These are phyloP conservation scores for Cladosporium oxysporum DNA, from an alignment of 2,329 filamentous ascomycete genomes.

Conservation along the genomic window DNA sequence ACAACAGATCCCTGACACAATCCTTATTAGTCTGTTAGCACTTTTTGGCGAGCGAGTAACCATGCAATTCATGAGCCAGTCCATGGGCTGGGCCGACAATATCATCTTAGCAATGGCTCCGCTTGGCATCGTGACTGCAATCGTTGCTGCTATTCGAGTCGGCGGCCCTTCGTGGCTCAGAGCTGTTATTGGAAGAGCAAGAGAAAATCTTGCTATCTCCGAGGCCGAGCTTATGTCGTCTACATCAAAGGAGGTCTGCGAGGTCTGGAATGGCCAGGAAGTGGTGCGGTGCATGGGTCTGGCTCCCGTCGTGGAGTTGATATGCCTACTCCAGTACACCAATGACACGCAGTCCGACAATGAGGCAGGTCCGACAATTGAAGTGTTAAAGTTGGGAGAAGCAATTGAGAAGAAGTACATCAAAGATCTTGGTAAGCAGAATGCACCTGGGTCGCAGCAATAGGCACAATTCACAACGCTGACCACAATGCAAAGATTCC, in stretches of 20 bases:
- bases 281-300: neutral
- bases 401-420: neutral
- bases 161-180: neutral
- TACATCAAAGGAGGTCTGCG: neutral
- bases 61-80: neutral
- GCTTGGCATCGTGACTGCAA: neutral
- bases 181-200: neutral
- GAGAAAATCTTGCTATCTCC: neutral
- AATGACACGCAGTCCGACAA: neutral
- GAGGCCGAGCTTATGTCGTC: neutral
- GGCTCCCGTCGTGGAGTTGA: neutral
- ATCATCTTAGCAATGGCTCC: neutral
- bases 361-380: neutral
- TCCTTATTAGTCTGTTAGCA: neutral
- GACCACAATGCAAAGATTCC: no score
- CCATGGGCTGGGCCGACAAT: neutral
- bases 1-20: neutral
- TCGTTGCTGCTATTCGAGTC: neutral
- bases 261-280: neutral
- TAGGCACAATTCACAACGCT: no score
- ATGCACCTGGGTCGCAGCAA: no score
- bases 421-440: neutral
- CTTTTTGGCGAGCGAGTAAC: neutral
- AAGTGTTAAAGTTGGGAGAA: neutral
- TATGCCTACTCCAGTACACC: neutral